Evolutionary conservation across 164 flowering plant species (phyloP).

Genomic region (Pachysandra terminalis): DNA sequence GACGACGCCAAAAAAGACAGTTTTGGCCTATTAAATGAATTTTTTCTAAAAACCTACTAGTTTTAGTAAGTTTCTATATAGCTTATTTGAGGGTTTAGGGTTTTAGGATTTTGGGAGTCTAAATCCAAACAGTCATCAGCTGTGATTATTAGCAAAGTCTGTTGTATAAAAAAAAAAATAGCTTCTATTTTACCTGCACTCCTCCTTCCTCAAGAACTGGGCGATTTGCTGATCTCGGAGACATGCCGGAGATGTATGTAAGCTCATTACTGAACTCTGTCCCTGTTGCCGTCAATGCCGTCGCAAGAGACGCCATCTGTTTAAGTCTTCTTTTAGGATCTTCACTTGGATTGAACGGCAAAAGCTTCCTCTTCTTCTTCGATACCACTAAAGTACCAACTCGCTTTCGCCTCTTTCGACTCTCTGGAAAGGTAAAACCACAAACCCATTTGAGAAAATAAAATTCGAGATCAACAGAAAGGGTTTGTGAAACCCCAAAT

Average conservation of each 20-base stretch:
- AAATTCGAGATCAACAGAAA: background rate
- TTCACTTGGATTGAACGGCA: conserved; percentile 70
- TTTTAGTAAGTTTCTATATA: too few relatives aligned
- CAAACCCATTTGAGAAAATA: background rate
- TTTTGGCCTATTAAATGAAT: too few relatives aligned
- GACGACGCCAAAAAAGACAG: too few relatives aligned
- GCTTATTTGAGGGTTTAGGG: too few relatives aligned
- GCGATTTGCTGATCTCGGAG: conserved; percentile 68
- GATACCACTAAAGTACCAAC: conserved; percentile 38
- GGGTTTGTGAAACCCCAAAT: background rate
- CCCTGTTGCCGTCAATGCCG: conserved; percentile 64
- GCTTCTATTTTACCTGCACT: conserved; percentile 63
- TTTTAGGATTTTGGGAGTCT: too few relatives aligned
- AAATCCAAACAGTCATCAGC: background rate
- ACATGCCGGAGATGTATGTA: conserved; percentile 74
- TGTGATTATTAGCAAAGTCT: background rate
- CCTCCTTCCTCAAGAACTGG: conserved; percentile 69
- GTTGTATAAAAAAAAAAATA: too few relatives aligned
- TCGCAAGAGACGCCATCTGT: conserved; percentile 91
- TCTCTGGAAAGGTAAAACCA: conserved; percentile 25
- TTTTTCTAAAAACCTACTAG: too few relatives aligned
- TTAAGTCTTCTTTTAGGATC: conserved; percentile 57
- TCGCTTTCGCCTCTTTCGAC: conserved; percentile 45
- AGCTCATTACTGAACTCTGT: conserved; percentile 76
- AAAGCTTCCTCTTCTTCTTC: conserved; percentile 70